Conservation (phyloP, 1,284 basidiomycete species). For the Trametes hirsuta region DNA sequence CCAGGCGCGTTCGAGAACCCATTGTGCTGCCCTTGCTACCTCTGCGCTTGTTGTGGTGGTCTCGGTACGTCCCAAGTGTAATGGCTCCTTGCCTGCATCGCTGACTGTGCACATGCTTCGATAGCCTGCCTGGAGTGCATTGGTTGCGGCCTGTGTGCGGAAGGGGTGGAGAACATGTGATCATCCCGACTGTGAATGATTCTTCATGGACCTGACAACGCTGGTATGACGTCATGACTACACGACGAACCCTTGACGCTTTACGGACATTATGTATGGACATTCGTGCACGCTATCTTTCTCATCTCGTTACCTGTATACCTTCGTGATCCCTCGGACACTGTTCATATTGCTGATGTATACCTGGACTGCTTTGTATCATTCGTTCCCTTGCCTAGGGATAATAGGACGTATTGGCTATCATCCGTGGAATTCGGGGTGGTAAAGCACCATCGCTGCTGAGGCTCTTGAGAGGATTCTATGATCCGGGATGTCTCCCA, state of each 20-base stretch:
- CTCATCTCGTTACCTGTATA: no score
- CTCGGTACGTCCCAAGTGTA: constrained; percentile 16
- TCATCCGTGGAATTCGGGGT: no score
- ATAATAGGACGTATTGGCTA: no score
- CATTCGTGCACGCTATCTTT: not conserved
- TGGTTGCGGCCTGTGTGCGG: constrained; percentile 25
- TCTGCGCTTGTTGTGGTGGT: constrained; percentile 28
- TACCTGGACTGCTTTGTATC: no score
- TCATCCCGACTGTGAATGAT: not conserved
- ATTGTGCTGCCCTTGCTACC: constrained; percentile 27
- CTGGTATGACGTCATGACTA: not conserved
- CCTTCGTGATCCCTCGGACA: no score
- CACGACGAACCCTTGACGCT: not conserved
- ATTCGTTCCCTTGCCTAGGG: no score
- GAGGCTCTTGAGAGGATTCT: no score
- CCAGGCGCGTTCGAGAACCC: constrained; percentile 23
- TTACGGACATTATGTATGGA: not conserved
- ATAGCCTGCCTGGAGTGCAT: constrained; percentile 27
- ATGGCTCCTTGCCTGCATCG: not conserved
- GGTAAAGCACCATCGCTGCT: no score
- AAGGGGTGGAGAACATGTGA: constrained; percentile 22
- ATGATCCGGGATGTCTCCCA: no score
- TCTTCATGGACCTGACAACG: not conserved
- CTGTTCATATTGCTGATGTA: no score
- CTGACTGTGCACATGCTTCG: not conserved